Evolutionary conservation across 805 yeast species (phyloP).

Genomic region (Candida insectalens): DNA sequence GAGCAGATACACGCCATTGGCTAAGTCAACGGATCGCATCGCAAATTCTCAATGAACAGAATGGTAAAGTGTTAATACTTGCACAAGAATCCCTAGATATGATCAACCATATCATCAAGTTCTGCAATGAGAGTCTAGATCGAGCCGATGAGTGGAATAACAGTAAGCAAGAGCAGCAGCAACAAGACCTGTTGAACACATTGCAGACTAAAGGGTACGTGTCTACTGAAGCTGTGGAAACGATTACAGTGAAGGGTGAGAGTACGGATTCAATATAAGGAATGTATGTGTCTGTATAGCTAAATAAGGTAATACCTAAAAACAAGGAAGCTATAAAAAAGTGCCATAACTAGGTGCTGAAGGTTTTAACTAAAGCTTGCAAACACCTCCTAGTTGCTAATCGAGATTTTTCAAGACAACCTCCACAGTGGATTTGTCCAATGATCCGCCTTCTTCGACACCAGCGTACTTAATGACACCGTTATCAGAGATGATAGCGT

Average conservation of each 20-base stretch:
- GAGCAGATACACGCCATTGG: slow-evolving; percentile 11
- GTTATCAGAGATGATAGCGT: slow-evolving; percentile 55
- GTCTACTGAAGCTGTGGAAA: slow-evolving; percentile 6
- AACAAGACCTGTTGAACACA: slow-evolving; percentile 16
- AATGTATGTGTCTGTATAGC: no score
- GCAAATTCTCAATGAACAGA: slow-evolving; percentile 31
- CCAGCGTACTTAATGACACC: slow-evolving; percentile 27
- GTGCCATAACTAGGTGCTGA: neutral
- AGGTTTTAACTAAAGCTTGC: no score
- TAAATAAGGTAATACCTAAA: no score
- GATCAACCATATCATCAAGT: slow-evolving; percentile 72
- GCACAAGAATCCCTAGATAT: slow-evolving; percentile 88
- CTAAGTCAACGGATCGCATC: slow-evolving; percentile 18
- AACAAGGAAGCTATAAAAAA: no score
- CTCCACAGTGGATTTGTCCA: slow-evolving; percentile 8
- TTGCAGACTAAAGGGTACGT: slow-evolving; percentile 18
- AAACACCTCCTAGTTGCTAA: neutral
- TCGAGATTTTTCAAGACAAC: slow-evolving; percentile 1
- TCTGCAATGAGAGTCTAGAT: slow-evolving; percentile 75
- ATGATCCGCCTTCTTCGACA: slow-evolving; percentile 32
- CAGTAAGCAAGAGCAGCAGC: slow-evolving; percentile 20
- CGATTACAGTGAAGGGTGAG: slow-evolving; percentile 5
- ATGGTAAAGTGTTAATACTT: slow-evolving; percentile 66
- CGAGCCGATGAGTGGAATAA: slow-evolving; percentile 76
- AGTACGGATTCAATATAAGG: no score